Evolutionary conservation across 1,284 basidiomycete species (phyloP), one percentile per base, ranked within the genome.

Genomic region (Sanguinoderma infundibulare): DNA sequence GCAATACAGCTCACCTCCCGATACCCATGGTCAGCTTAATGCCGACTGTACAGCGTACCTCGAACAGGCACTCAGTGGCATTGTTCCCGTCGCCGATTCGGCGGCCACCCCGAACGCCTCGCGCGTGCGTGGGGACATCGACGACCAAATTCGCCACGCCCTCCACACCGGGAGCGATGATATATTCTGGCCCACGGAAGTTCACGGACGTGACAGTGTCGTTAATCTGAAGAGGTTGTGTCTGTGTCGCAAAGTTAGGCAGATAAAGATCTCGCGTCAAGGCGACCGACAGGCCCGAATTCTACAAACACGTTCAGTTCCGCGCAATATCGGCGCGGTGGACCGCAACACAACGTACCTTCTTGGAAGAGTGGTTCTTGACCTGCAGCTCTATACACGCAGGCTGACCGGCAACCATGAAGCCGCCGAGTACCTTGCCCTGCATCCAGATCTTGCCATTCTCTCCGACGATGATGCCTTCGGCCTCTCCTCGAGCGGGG

Each of bases 371-470:
- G 70, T 91, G 89, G 68, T 93, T 93, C 78, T 87, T 92, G 47
- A 92, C 87, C 62, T 89, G 85, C 53, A 93, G 73, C 67, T 92
- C 87, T 40, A 93, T 78, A 69, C 87, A 89, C 15, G 83, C 86
- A 63, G 82, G 83, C 68, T 87, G 84, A 5, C 91, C 91, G 20
- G 87, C 84, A 10, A 92, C 80, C 34, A 89, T 68, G 24, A 88
- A 75, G 5, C 83, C 85, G 30, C 86, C 88, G 15, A 89, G 75
- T 12, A 92, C 70, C 54, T 77, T 83, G 1, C 83, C 90, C 68
- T 90, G 88, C 42, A 84, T 82, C 87, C 90, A 92, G 32, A 93
- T 80, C 74, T 89, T 92, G 9, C 91, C 91, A 64, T 83, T 84
- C 71, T 93, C 91, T 0, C 86, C 87, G 24, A 93, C 84, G 12